Conservation (phyloP, 2,329 filamentous ascomycete genomes). For the Aspergillus fijiensis region DNA sequence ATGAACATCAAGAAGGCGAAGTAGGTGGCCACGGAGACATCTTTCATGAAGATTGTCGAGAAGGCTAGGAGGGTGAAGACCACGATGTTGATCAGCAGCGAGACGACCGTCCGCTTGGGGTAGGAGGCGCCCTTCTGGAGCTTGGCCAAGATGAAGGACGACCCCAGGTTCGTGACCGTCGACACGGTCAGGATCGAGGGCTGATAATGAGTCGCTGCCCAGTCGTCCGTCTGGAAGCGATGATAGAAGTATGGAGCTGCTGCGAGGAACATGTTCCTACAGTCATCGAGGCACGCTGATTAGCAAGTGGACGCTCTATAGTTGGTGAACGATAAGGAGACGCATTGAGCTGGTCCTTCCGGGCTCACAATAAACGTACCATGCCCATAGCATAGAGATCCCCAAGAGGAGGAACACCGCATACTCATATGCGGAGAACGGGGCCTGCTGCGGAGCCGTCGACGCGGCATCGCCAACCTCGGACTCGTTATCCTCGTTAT, state of each 20-base stretch:
- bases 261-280: conserved; percentile 96
- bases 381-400: conserved; percentile 95
- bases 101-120: conserved; percentile 76
- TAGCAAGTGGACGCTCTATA: neutral
- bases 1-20: conserved; percentile 79
- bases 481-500: conserved; percentile 28
- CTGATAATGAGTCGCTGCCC: conserved; percentile 80
- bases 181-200: conserved; percentile 84
- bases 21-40: conserved; percentile 64
- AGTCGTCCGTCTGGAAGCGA: conserved; percentile 70
- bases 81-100: conserved; percentile 72
- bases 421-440: conserved; percentile 85
- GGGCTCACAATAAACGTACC: conserved; percentile 56
- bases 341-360: neutral
- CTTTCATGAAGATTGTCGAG: conserved; percentile 70
- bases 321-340: neutral
- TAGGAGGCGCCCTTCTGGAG: conserved; percentile 83
- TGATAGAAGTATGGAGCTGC: conserved; percentile 88
- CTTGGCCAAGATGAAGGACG: conserved; percentile 74
- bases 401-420: conserved; percentile 80
- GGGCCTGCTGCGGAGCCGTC: conserved; percentile 13
- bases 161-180: conserved; percentile 75
- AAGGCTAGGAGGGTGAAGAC: conserved; percentile 76
- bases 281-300: conserved; percentile 4
- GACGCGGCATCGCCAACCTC: conserved; percentile 25